A percentile compares a stretch with the other conserved stretches of the same genome.
Conservation (phyloP, 108 stramenopile genomes). For the Parmales sp. region DNA sequence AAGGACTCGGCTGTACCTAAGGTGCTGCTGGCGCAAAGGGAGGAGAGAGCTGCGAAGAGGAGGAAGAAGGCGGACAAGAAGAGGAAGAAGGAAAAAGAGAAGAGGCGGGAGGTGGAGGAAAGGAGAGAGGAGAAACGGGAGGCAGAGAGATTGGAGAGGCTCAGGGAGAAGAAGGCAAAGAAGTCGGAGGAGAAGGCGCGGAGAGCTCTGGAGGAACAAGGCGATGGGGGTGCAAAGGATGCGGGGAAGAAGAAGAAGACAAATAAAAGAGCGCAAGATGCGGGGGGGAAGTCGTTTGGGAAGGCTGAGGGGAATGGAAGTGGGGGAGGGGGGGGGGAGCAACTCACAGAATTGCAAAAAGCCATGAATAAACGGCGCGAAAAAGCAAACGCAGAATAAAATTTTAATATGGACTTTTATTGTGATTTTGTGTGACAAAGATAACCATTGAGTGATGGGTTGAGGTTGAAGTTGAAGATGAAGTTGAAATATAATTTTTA, state of each 20-base stretch:
- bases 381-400: not conserved
- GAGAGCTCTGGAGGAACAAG: not conserved
- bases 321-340: not conserved
- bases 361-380: not conserved
- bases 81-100: not conserved
- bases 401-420: not conserved
- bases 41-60: not conserved
- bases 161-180: not conserved
- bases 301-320: not conserved
- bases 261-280: not conserved
- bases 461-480: too few relatives aligned
- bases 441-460: too few relatives aligned
- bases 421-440: not conserved
- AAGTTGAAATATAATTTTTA: too few relatives aligned
- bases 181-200: not conserved
- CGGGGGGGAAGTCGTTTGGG: slow-evolving; percentile 1
- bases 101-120: not conserved
- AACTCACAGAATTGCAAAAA: not conserved
- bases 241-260: not conserved
- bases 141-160: not conserved
- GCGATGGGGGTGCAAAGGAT: not conserved
- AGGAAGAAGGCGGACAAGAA: not conserved
- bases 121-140: not conserved
- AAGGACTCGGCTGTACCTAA: not conserved
- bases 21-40: not conserved